Percentiles rank a stretch among this genome's conserved stretches.
phyloP scores from a whole-genome alignment of 208 protist genomes.

The Naegleria fowleri region DNA sequence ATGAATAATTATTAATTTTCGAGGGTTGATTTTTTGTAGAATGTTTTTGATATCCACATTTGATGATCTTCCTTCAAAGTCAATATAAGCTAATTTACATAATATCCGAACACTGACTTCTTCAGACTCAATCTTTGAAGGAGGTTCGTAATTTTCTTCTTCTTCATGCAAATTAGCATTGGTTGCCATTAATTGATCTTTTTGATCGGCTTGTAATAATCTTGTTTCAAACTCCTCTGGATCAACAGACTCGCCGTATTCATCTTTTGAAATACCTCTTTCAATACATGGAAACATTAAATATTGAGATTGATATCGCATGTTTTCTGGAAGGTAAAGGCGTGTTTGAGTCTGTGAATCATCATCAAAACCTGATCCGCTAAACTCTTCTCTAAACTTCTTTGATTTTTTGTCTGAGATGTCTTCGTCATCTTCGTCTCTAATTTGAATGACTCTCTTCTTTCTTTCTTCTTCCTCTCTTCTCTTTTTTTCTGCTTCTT shows the following conservation, averaged over 20 bases:
- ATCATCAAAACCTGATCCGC: background rate
- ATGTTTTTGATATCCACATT: background rate
- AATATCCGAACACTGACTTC: background rate
- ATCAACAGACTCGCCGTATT: conserved; percentile 38
- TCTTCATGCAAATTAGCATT: background rate
- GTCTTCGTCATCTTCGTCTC: conserved; percentile 25
- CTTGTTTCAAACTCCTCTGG: background rate
- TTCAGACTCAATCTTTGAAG: background rate
- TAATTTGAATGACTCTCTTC: conserved; percentile 12
- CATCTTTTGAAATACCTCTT: conserved; percentile 26
- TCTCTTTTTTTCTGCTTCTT: conserved; percentile 21
- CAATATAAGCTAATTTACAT: background rate
- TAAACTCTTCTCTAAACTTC: background rate
- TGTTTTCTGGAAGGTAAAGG: conserved; percentile 25
- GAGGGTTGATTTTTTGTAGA: background rate
- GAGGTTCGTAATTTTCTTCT: conserved; percentile 16
- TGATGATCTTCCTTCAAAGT: conserved; percentile 26
- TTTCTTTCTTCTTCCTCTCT: conserved; percentile 5
- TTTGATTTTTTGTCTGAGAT: background rate
- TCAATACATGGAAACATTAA: conserved; percentile 45
- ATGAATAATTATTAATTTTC: conserved; percentile 28
- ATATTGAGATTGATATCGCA: conserved; percentile 26
- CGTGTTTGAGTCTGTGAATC: background rate
- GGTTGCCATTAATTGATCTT: background rate
- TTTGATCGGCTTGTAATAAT: background rate